Evolutionary conservation across 2,329 filamentous ascomycete species (phyloP).

Genomic region (Saccharata proteae): DNA sequence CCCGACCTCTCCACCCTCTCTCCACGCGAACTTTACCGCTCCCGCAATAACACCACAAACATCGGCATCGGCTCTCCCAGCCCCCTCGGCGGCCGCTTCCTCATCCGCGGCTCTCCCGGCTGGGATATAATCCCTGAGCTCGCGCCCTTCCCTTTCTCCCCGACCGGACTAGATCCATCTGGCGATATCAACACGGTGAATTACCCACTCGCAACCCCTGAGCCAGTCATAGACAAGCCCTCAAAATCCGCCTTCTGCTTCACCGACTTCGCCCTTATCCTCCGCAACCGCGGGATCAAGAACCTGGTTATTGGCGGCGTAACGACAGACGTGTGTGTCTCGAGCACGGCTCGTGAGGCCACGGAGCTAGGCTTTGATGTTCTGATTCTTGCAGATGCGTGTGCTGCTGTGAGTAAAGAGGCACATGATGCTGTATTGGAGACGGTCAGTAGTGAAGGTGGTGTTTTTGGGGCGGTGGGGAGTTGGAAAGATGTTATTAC

Average conservation of each 20-base stretch:
- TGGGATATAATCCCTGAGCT: slow-evolving; percentile 46
- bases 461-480: slow-evolving; percentile 4
- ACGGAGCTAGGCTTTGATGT: slow-evolving; percentile 45
- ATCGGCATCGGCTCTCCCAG: slow-evolving; percentile 42
- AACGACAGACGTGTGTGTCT: slow-evolving; percentile 45
- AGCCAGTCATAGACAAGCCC: slow-evolving; percentile 44
- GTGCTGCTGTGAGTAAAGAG: slow-evolving; percentile 19
- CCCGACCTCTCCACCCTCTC: slow-evolving; percentile 45
- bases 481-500: slow-evolving; percentile 13
- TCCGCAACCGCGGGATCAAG: slow-evolving; percentile 38
- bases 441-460: slow-evolving; percentile 5
- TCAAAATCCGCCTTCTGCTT: slow-evolving; percentile 41
- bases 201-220: too few relatives aligned
- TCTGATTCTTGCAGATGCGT: slow-evolving; percentile 37
- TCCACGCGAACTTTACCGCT: slow-evolving; percentile 41
- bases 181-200: too few relatives aligned
- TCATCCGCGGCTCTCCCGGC: slow-evolving; percentile 46
- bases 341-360: slow-evolving; percentile 43
- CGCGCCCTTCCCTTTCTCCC: slow-evolving; percentile 32
- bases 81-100: slow-evolving; percentile 41
- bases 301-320: slow-evolving; percentile 43
- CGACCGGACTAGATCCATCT: too few relatives aligned
- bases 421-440: slow-evolving; percentile 20
- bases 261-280: slow-evolving; percentile 41
- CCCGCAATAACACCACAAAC: slow-evolving; percentile 37